These are phyloP conservation scores for Epicoccum sorghinum DNA, from an alignment of 2,329 filamentous ascomycete species.

Conservation along the genomic window DNA sequence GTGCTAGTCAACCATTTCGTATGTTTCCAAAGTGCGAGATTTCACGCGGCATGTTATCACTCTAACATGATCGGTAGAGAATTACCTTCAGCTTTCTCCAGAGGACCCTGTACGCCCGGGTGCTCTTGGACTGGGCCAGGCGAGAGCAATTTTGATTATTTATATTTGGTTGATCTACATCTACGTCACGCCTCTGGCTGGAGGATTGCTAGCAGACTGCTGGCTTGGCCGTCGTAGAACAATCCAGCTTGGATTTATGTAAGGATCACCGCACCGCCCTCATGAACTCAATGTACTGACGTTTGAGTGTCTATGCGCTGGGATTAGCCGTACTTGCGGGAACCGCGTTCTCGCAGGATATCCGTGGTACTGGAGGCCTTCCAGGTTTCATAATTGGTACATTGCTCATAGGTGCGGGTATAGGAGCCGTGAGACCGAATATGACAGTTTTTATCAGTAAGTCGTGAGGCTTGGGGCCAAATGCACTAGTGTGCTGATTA, in stretches of 20 bases:
- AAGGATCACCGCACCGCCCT: constrained; percentile 1
- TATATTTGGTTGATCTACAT: constrained; percentile 60
- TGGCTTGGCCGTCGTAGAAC: constrained; percentile 43
- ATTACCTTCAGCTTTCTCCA: constrained; percentile 43
- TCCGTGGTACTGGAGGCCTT: neutral
- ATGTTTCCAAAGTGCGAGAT: neutral
- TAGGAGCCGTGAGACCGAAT: constrained; percentile 10
- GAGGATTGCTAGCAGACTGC: constrained; percentile 39
- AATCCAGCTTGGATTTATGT: constrained; percentile 31
- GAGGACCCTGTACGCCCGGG: constrained; percentile 35
- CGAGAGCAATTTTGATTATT: constrained; percentile 55
- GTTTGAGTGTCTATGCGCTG: constrained; percentile 4
- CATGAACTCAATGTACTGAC: neutral
- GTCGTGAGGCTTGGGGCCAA: neutral
- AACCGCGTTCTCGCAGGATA: constrained; percentile 5
- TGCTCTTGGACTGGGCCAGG: constrained; percentile 21
- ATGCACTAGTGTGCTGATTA: neutral
- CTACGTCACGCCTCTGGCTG: constrained; percentile 39
- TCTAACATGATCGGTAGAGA: constrained; percentile 22
- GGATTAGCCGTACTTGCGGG: constrained; percentile 7
- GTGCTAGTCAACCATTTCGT: constrained; percentile 3
- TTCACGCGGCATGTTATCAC: neutral
- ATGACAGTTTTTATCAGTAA: constrained; percentile 11
- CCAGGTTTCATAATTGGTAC: constrained; percentile 8
- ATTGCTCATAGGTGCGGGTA: constrained; percentile 4